Base-by-base conservation (phyloP, 345 rosid species). In the Punica granatum region DNA sequence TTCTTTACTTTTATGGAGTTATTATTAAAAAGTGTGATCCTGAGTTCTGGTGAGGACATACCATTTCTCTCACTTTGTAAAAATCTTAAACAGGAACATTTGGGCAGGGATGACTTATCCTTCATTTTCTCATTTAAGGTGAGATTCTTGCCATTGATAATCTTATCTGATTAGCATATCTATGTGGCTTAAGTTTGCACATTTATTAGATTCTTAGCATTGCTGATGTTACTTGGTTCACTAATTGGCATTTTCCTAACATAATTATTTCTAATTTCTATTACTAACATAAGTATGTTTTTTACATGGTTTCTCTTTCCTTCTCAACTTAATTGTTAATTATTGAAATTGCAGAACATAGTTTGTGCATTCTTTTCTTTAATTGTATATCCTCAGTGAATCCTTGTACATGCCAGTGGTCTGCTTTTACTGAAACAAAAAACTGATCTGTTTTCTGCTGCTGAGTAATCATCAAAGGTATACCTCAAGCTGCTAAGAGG, bases 61-160 rank as follows among this genome's bases (percentile, higher is more conserved):
- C 76, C 66, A 63, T 58, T 64, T 48, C 58, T 31, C 21, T 56
- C 11, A 21, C 32, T 54, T 41, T 67, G 37, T 65, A 35, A 60
- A 56, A 26, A 39, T 65, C 58, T 41, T 41, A 28, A 58, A 69
- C 96, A 93, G 96, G 97, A 86, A 78, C 97, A 94, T 82, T 75
- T 88, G 83, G 88, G 91, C 70, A 83, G 90, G 75, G 97, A 94
- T 72, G 96, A 91, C 78, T 80, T 78, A 42, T 76, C 97, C 37
- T 94, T 94, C 80, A 78, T 86, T 76, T 94, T 89, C 81, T 89
- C 95, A 37, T 86, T 89, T 63, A 94, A 89, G 96, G 99, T 88
- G 78, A 62, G 61, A 62, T 73, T 26, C 14, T 44, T 65, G 64
- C 19, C 39, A 30, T 70, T 46, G 67, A 44, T 63, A 32, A 54